Evolutionary conservation across 805 yeast genomes (phyloP), one percentile per base, ranked within the genome.

Genomic region (Maudiozyma saulgeensis): DNA sequence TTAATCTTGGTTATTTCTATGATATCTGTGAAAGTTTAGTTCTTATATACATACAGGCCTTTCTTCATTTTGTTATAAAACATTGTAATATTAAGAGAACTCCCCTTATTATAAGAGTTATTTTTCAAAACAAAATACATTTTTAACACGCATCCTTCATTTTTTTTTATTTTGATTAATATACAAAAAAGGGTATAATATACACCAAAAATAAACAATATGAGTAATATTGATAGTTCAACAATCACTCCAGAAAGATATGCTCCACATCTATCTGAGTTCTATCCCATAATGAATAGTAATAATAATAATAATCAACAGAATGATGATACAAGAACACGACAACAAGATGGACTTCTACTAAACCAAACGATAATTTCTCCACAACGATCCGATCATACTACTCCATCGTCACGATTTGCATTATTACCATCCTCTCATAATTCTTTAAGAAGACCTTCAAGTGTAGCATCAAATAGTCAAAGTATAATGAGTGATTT

Each of bases 261-360:
- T 49, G 72, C 73, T 9, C 67, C 80, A 28, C 87, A 81, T 61
- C 63, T 81, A 38, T 73, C 82, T 3, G 87, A 81, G 61, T 81
- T 81, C 60, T 76, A 77, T 56, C 69, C 80, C 3, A 74, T 73
- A 52, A 76, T 79, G 50, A 72, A 75, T 52, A 68, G 66, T 37
- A 21, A 47, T 43, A 26, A 16, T 15, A 35, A n/a, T 35, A 6
- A 13, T 7, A 35, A 13, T 32, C 23, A 21, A 11, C 32, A 28
- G 32, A 11, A 2, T 9, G 32, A 28, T 11, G 32, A 28, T 11
- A 11, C 32, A 28, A 28, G 32, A 4, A 21, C 23, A 38, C 42
- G 12, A 37, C 45, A n/a, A 43, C 31, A 43, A 44, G 23, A 19
- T 18, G 19, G 15, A 21, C 28, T 19, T 9, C 11, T 40, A 35